Evolutionary conservation across 257 asterid species (phyloP).

Genomic region (Nicotiana knightiana): DNA sequence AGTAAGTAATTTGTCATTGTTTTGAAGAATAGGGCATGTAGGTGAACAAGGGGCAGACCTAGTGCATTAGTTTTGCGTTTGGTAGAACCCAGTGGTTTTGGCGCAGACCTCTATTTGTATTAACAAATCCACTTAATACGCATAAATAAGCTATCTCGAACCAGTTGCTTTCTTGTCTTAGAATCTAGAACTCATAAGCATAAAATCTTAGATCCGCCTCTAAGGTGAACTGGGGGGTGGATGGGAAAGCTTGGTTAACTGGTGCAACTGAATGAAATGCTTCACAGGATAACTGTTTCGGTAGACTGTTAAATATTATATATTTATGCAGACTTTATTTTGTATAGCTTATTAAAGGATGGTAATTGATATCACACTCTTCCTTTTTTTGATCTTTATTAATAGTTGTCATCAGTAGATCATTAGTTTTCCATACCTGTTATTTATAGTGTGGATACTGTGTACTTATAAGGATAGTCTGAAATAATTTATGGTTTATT

Average conservation of each 20-base stretch:
- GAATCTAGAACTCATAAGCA: too few relatives aligned
- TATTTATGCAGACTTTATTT: background rate
- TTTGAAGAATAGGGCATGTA: background rate
- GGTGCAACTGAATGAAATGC: conserved; percentile 1
- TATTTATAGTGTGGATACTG: background rate
- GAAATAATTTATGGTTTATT: background rate
- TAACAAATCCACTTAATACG: too few relatives aligned
- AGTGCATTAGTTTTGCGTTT: too few relatives aligned
- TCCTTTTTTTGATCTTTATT: background rate
- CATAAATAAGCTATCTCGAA: too few relatives aligned
- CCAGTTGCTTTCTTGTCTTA: too few relatives aligned
- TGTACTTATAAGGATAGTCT: background rate
- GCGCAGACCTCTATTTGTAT: too few relatives aligned
- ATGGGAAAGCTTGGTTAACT: background rate
- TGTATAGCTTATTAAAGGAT: background rate
- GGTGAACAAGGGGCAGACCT: background rate
- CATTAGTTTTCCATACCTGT: background rate
- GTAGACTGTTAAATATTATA: background rate
- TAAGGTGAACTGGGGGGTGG: background rate
- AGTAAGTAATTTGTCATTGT: conserved; percentile 1
- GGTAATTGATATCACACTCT: background rate
- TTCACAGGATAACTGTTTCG: background rate
- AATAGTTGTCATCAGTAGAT: background rate
- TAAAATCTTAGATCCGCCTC: background rate
- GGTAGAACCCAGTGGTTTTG: too few relatives aligned